Conservation (phyloP, 2,329 filamentous ascomycete genomes). For the Cytospora paraplurivora region DNA sequence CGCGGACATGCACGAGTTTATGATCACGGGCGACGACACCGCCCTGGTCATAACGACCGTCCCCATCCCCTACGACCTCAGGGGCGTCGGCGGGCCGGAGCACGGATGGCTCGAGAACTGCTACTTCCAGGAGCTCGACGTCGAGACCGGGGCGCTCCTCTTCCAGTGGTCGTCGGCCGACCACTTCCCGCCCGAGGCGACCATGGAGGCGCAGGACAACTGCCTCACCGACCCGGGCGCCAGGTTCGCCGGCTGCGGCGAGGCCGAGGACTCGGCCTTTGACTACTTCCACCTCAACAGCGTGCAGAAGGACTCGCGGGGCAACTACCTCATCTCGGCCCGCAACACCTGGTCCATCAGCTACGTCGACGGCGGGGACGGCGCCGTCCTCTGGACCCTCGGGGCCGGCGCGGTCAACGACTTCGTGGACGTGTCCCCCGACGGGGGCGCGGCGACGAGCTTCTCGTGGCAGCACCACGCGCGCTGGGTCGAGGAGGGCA, state of each 20-base stretch:
- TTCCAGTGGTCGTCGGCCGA: slow-evolving; percentile 39
- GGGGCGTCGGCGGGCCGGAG: slow-evolving; percentile 37
- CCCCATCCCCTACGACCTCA: slow-evolving; percentile 37
- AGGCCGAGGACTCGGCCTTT: slow-evolving; percentile 31
- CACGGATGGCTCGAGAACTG: slow-evolving; percentile 39
- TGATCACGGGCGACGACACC: slow-evolving; percentile 44
- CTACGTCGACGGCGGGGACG: slow-evolving; percentile 31
- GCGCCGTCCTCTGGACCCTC: slow-evolving; percentile 42
- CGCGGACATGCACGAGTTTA: slow-evolving; percentile 47
- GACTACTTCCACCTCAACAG: slow-evolving; percentile 46
- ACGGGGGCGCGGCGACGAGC: slow-evolving; percentile 38
- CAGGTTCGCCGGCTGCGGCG: slow-evolving; percentile 26
- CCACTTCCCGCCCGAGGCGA: slow-evolving; percentile 19
- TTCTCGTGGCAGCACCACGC: slow-evolving; percentile 46
- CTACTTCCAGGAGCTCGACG: slow-evolving; percentile 44
- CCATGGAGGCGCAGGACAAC: slow-evolving; percentile 28
- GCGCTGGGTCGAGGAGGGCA: slow-evolving; percentile 32
- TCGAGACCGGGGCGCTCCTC: slow-evolving; percentile 40
- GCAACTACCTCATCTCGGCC: slow-evolving; percentile 43
- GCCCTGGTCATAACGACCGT: slow-evolving; percentile 47
- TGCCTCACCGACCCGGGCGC: slow-evolving; percentile 22
- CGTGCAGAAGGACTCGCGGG: slow-evolving; percentile 38
- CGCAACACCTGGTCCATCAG: slow-evolving; percentile 38
- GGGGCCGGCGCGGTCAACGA: slow-evolving; percentile 39
- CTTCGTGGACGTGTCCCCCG: slow-evolving; percentile 38